Percentiles rank a stretch among this genome's conserved stretches.
Conservation (phyloP, 2,329 filamentous ascomycete genomes). For the Acrocalymma vagum region DNA sequence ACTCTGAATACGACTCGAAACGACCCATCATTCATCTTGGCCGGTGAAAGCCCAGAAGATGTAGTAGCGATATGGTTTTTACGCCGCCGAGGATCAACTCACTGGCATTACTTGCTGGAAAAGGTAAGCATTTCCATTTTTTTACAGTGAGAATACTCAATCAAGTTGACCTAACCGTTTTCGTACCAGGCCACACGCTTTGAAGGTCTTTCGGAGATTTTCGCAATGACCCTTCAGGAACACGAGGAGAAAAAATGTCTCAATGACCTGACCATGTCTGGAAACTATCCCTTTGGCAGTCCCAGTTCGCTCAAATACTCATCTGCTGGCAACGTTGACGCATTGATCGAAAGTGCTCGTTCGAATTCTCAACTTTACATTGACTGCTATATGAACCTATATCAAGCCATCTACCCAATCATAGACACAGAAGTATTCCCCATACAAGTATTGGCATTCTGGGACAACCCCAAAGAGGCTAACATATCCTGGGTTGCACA, state of each 20-base stretch:
- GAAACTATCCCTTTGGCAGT: constrained; percentile 30
- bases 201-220: too few species aligned
- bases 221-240: constrained; percentile 19
- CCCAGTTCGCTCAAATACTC: constrained; percentile 19
- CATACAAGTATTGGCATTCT: constrained; percentile 14
- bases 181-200: too few species aligned
- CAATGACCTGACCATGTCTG: constrained; percentile 26
- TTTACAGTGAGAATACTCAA: too few species aligned
- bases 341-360: constrained; percentile 14
- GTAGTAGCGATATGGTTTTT: constrained; percentile 28
- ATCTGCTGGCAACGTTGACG: constrained; percentile 14
- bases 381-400: constrained; percentile 18
- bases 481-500: constrained; percentile 26
- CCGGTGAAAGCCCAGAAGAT: constrained; percentile 21
- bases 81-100: constrained; percentile 22
- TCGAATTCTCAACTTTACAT: constrained; percentile 8
- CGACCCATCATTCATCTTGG: constrained; percentile 9
- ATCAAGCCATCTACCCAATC: constrained; percentile 19
- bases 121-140: too few species aligned
- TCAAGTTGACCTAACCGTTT: too few species aligned
- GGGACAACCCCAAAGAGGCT: constrained; percentile 6
- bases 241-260: constrained; percentile 18
- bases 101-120: constrained; percentile 20
- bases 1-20: constrained; percentile 4
- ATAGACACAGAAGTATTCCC: constrained; percentile 14